Evolutionary conservation across 768 basidiomycete genomes (phyloP).

Genomic region (Krasilnikovozyma curviuscula): DNA sequence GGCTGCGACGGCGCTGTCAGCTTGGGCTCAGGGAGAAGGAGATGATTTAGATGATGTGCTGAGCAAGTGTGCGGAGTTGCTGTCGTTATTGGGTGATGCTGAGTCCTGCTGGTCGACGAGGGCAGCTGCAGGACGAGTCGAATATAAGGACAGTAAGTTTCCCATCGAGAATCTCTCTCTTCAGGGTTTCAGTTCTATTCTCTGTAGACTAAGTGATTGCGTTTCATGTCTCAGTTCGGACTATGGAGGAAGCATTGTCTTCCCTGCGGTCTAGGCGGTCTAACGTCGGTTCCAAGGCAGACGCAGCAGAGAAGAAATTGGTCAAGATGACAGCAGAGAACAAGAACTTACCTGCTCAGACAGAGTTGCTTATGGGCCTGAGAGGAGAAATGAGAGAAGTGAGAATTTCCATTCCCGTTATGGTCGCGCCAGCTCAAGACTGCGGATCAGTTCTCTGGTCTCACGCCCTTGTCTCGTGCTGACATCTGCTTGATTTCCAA

Average conservation of each 20-base stretch:
- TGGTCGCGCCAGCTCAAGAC: background rate
- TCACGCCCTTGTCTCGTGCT: background rate
- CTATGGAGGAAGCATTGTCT: constrained; percentile 64
- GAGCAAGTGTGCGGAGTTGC: constrained; percentile 48
- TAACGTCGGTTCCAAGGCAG: constrained; percentile 47
- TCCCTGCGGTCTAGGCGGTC: constrained; percentile 53
- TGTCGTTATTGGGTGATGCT: constrained; percentile 51
- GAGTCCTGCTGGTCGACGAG: constrained; percentile 34
- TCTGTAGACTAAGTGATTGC: no score
- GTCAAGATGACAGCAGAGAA: constrained; percentile 76
- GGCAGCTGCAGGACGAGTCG: background rate
- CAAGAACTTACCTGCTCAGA: constrained; percentile 58
- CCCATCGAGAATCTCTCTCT: constrained; percentile 51
- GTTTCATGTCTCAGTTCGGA: constrained; percentile 50
- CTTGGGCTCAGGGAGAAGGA: constrained; percentile 36
- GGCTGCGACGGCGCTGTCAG: background rate
- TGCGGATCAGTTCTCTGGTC: background rate
- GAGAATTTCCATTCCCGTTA: background rate
- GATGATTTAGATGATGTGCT: constrained; percentile 41
- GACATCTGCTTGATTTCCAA: no score
- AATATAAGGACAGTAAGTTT: constrained; percentile 28
- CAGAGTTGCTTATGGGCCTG: constrained; percentile 47
- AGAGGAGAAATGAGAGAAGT: constrained; percentile 45
- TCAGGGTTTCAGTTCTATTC: constrained; percentile 48
- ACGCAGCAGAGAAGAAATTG: constrained; percentile 69